Base-by-base conservation (phyloP, 768 basidiomycete species). In the Suillus bovinus region DNA sequence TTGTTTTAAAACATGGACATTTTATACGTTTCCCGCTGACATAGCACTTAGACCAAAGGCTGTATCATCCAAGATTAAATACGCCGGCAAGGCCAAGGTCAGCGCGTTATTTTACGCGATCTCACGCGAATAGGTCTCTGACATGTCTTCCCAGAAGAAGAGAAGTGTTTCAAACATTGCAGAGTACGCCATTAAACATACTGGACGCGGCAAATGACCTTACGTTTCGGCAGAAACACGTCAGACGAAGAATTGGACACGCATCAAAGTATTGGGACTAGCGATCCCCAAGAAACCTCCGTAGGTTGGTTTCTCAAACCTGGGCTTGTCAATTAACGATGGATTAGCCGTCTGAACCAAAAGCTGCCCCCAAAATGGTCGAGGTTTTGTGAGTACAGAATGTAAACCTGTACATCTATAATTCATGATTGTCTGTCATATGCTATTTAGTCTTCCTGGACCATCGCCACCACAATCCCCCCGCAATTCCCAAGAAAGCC, bases 371-470 rank as follows among this genome's bases (percentile, higher is more conserved):
- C 2, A 73, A 74, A 71, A 71, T 72, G 58, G 72, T 76, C 7
- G 72, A 76, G 4, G 73, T 76, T 53, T 67, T 70, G 77, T 77
- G 54, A 67, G 77, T 70, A 1, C 8, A 17, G 4, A 46, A 47
- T 60, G 5, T 24, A 44, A 29, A 39, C 22, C 11, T 42, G 39
- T 14, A 16, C 16, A n/a, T 34, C 14, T 22, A n/a, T 31, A 8
- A 36, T 58, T 27, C 11, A 27, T 41, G 14, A 8, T 24, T 59
- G 8, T 14, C 36, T 36, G 14, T 31, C n/a, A 57, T 57, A 6
- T 6, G 29, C 41, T 63, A 59, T 67, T 36, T 66, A 67, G 74
- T 64, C 65, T 70, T 20, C 68, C 72, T 41, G 70, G 66, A 4
- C 70, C 71, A 10, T 66, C 70, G 2, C 71, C 72, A 63, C 65